A percentile compares a stretch with the other conserved stretches of the same genome.
Evolutionary conservation across 129 eudicot genomes (phyloP).

Genomic region (Silybum marianum): DNA sequence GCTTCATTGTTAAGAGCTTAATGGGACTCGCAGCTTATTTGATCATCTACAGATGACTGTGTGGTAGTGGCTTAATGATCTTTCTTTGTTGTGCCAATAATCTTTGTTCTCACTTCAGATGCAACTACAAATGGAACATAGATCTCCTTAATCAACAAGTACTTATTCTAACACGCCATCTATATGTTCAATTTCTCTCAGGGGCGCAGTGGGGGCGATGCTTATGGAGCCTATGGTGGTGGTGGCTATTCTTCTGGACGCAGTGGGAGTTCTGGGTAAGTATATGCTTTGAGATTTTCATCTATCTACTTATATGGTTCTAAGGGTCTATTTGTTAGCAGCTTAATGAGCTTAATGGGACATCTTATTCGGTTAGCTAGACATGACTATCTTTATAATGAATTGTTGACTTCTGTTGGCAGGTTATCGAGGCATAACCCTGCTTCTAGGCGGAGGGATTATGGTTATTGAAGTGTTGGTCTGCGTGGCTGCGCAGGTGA

Average conservation of each 20-base stretch:
- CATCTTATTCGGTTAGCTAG: no score
- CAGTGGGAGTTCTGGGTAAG: conserved; percentile 81
- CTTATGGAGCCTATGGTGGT: conserved; percentile 87
- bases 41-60: no score
- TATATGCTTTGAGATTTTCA: not conserved
- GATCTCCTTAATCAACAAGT: conserved; percentile 1
- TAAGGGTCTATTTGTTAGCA: no score
- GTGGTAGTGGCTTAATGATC: no score
- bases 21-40: no score
- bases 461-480: conserved; percentile 59
- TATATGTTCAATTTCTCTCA: conserved; percentile 29
- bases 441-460: conserved; percentile 66
- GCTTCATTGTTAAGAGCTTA: no score
- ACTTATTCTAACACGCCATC: conserved; percentile 5
- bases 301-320: conserved; percentile 5
- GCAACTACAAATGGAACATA: conserved; percentile 4
- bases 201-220: conserved; percentile 57
- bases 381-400: not conserved
- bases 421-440: conserved; percentile 80
- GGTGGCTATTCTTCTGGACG: conserved; percentile 87
- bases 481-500: conserved; percentile 50
- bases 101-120: not conserved
- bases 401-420: conserved; percentile 30
- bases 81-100: not conserved
- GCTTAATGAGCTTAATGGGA: no score